phyloP scores from a whole-genome alignment of 192 early-diverging fungal species.

The Geranomyces variabilis region DNA sequence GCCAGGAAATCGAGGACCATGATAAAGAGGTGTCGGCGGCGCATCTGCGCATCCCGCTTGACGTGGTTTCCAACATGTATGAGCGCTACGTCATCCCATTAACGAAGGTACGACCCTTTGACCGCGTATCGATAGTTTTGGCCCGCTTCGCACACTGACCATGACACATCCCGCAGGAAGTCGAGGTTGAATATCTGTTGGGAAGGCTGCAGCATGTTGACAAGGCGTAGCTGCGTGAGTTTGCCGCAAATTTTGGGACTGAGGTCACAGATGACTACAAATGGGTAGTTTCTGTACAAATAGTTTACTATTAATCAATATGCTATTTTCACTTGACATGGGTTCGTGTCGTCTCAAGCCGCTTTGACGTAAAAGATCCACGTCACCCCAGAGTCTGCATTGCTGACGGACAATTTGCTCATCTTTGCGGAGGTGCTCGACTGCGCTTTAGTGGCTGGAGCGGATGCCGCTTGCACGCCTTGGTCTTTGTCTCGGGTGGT shows the following conservation, averaged over 20 bases:
- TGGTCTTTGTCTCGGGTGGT: not conserved
- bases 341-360: too few species aligned
- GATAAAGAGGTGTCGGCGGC: not conserved
- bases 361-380: conserved; percentile 55
- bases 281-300: too few species aligned
- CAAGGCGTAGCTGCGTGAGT: too few species aligned
- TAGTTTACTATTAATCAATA: too few species aligned
- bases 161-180: conserved; percentile 59
- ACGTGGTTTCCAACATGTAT: conserved; percentile 89
- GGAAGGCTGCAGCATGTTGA: conserved; percentile 57
- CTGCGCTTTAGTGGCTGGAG: not conserved
- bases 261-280: too few species aligned
- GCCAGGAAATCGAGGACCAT: conserved; percentile 79
- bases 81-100: conserved; percentile 94
- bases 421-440: conserved; percentile 33
- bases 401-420: conserved; percentile 52
- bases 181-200: conserved; percentile 93
- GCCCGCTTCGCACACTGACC: too few species aligned
- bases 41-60: conserved; percentile 66
- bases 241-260: too few species aligned
- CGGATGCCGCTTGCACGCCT: not conserved
- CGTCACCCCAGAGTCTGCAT: conserved; percentile 43
- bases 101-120: conserved; percentile 83
- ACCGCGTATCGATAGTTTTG: too few species aligned
- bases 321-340: too few species aligned